Conservation (phyloP, 176 grass and related monocot species). For the Aegilops tauschii region DNA sequence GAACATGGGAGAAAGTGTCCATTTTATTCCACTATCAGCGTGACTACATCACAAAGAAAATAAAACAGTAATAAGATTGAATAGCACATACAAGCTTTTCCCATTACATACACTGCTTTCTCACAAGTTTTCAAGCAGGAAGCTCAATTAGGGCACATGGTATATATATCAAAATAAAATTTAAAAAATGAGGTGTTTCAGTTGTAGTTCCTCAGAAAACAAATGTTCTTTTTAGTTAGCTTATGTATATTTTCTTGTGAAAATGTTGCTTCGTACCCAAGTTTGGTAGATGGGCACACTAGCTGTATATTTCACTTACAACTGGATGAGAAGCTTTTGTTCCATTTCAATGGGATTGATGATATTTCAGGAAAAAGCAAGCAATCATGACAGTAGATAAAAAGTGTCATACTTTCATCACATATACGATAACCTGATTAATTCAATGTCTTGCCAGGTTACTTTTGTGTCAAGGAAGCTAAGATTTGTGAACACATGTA, state of each 20-base stretch:
- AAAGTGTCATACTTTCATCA: constrained; percentile 48
- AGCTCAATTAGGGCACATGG: not conserved
- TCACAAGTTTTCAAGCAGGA: not conserved
- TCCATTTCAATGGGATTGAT: constrained; percentile 5
- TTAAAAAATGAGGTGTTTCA: no score
- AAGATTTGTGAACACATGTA: constrained; percentile 17
- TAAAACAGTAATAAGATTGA: not conserved
- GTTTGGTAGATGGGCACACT: constrained; percentile 18
- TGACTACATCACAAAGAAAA: not conserved
- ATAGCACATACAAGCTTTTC: no score
- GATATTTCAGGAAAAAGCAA: constrained; percentile 34
- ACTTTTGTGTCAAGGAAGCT: constrained; percentile 63
- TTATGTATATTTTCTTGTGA: constrained; percentile 27
- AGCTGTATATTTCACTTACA: constrained; percentile 30
- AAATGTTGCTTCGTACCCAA: constrained; percentile 18
- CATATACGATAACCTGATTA: constrained; percentile 39
- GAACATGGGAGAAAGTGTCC: constrained; percentile 77
- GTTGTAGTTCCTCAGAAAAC: not conserved
- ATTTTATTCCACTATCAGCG: constrained; percentile 20
- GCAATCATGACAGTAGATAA: constrained; percentile 54
- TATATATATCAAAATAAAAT: not conserved
- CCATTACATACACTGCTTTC: not conserved
- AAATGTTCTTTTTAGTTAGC: not conserved
- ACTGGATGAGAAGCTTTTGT: constrained; percentile 17
- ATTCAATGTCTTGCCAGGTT: constrained; percentile 20